Evolutionary conservation across 805 yeast species (phyloP), one percentile per base, ranked within the genome.

Genomic region (Komagataella phaffii): DNA sequence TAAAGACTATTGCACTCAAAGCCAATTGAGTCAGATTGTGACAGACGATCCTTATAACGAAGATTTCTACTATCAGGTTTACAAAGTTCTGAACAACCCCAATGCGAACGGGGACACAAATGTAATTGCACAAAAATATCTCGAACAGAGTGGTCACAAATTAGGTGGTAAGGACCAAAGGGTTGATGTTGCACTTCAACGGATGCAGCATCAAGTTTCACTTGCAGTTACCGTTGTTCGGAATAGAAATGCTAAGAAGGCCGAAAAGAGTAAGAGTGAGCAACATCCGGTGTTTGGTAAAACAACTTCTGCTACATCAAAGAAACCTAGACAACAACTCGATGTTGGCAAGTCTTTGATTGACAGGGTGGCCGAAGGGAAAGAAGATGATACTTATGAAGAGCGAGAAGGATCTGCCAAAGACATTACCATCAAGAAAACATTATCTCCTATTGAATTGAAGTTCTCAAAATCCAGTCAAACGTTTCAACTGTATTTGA

Each of bases 171-270:
- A 89, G 65, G 74, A 81, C 56, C 85, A 82, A 68, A 75, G 91
- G 64, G 91, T 90, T 7, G 95, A 88, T 66, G 81, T 88, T 57
- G 96, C 96, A 1, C 75, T 90, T 61, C 96, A 88, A 72, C 83
- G 97, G 74, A 88, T 93, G 96, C 97, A 91, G 70, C 96, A 89
- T 65, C 98, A 91, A 71, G 96, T 91, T 51, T 95, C 89, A 62
- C 88, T 86, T 61, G 98, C 98, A 14, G 97, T 91, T 17, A 86
- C 91, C 51, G 91, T 88, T 45, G 99, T 97, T 21, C 87, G 88
- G 64, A 96, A 88, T 61, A 73, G 75, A 56, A 77, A 78, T 49
- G 85, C 88, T 51, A 82, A 82, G 68, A 70, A 76, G 44, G 75
- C 76, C 46, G 82, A 76, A 30, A 73, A 76, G 47, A 71, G 72